A percentile compares a stretch with the other conserved stretches of the same genome.
Conservation (phyloP, 2,329 filamentous ascomycete genomes). For the Fusarium scirpi region DNA sequence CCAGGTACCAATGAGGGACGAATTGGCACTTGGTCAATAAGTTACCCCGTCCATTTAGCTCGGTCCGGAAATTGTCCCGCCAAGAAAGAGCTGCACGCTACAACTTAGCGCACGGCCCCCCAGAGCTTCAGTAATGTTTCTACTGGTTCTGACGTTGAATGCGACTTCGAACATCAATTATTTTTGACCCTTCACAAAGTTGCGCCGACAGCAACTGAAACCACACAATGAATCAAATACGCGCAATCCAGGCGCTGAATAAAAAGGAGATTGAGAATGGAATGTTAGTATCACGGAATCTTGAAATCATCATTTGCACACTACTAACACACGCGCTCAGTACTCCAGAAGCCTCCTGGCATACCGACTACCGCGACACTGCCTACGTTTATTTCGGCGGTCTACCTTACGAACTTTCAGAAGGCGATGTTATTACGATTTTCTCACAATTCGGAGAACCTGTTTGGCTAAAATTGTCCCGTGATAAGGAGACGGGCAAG, state of each 20-base stretch:
- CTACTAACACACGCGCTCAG: slow-evolving; percentile 57
- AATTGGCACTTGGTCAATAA: slow-evolving; percentile 22
- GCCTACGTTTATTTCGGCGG: slow-evolving; percentile 97
- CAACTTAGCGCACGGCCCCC: slow-evolving; percentile 34
- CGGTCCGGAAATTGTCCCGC: slow-evolving; percentile 55
- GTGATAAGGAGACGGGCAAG: slow-evolving; percentile 97
- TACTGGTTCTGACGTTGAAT: slow-evolving; percentile 29
- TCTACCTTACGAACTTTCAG: slow-evolving; percentile 89
- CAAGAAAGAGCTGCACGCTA: slow-evolving; percentile 24
- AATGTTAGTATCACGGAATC: slow-evolving; percentile 67
- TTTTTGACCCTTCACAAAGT: background rate
- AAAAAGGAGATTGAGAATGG: slow-evolving; percentile 93
- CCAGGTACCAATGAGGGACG: slow-evolving; percentile 41
- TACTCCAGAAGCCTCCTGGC: slow-evolving; percentile 90
- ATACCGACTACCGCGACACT: slow-evolving; percentile 96
- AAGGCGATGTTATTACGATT: slow-evolving; percentile 95
- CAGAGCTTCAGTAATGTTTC: slow-evolving; percentile 32
- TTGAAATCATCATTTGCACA: background rate
- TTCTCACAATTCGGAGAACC: slow-evolving; percentile 98
- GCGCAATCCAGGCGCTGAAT: slow-evolving; percentile 91
- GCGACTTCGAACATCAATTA: slow-evolving; percentile 17
- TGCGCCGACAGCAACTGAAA: background rate
- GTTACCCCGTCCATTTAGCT: slow-evolving; percentile 36
- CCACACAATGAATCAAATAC: slow-evolving; percentile 87
- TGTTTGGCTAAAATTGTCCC: slow-evolving; percentile 88